phyloP scores from a whole-genome alignment of 148 eudicot species.

The Cornus kousa region DNA sequence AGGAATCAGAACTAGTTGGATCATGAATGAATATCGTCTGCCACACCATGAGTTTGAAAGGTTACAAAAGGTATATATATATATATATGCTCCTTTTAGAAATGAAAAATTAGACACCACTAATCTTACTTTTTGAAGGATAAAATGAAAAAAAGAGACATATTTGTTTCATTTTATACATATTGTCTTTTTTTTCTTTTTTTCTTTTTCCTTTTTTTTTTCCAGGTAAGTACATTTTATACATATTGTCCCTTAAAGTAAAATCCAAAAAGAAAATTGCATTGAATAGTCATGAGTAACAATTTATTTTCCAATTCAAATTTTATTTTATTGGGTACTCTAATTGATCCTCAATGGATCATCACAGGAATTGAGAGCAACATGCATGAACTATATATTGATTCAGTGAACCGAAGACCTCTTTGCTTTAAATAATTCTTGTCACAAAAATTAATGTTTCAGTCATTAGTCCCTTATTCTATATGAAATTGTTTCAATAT shows the following conservation, averaged over 20 bases:
- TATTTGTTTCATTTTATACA: too few relatives aligned
- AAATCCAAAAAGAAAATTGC: too few relatives aligned
- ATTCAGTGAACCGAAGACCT: not conserved
- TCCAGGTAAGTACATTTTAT: too few relatives aligned
- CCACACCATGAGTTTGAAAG: slow-evolving; percentile 90
- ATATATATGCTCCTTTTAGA: too few relatives aligned
- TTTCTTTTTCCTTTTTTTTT: too few relatives aligned
- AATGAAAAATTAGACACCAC: too few relatives aligned
- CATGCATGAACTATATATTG: slow-evolving; percentile 24
- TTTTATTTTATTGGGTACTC: not conserved
- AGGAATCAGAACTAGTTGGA: slow-evolving; percentile 89
- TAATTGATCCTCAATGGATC: not conserved
- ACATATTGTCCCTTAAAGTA: too few relatives aligned
- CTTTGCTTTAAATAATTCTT: slow-evolving; percentile 7
- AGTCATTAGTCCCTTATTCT: not conserved
- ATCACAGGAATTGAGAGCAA: slow-evolving; percentile 38
- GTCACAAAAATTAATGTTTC: too few relatives aligned
- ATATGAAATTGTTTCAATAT: not conserved
- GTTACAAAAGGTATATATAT: slow-evolving; percentile 61
- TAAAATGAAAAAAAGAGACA: too few relatives aligned
- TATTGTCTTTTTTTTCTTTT: too few relatives aligned
- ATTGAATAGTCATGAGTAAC: too few relatives aligned
- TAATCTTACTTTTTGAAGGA: too few relatives aligned
- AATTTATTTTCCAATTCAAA: not conserved
- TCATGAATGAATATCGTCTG: slow-evolving; percentile 90